These are phyloP conservation scores for Ramaria sp. DNA, from an alignment of 768 basidiomycete genomes.

Conservation along the genomic window DNA sequence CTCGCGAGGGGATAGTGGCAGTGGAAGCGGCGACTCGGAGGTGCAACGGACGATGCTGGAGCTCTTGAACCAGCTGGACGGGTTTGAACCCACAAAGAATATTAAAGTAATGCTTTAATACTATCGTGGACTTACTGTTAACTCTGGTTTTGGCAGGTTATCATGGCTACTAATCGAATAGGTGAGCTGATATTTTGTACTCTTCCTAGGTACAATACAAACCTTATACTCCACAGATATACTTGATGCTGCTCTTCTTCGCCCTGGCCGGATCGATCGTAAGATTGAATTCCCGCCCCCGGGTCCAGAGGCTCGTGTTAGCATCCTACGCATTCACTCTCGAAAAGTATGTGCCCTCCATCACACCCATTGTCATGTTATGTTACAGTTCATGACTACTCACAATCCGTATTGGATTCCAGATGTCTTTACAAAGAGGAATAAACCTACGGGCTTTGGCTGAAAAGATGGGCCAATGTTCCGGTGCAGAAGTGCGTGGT, in stretches of 20 bases:
- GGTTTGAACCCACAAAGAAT: slow-evolving; percentile 76
- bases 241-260: slow-evolving; percentile 83
- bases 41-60: slow-evolving; percentile 90
- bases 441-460: slow-evolving; percentile 95
- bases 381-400: background rate
- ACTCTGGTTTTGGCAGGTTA: slow-evolving; percentile 30
- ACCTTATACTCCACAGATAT: slow-evolving; percentile 49
- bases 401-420: background rate
- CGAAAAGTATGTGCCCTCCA: slow-evolving; percentile 58
- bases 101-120: slow-evolving; percentile 41
- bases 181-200: slow-evolving; percentile 23
- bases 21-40: slow-evolving; percentile 70
- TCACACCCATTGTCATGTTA: background rate
- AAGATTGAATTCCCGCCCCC: slow-evolving; percentile 99
- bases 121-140: background rate
- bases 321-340: slow-evolving; percentile 95
- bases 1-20: slow-evolving; percentile 72
- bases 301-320: slow-evolving; percentile 90
- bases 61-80: slow-evolving; percentile 79
- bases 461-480: slow-evolving; percentile 99
- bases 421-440: slow-evolving; percentile 97
- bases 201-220: background rate
- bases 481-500: slow-evolving; percentile 93
- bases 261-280: slow-evolving; percentile 90
- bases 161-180: slow-evolving; percentile 98